Conservation (phyloP, 305 asterid genomes). For the Coffea humblotiana region DNA sequence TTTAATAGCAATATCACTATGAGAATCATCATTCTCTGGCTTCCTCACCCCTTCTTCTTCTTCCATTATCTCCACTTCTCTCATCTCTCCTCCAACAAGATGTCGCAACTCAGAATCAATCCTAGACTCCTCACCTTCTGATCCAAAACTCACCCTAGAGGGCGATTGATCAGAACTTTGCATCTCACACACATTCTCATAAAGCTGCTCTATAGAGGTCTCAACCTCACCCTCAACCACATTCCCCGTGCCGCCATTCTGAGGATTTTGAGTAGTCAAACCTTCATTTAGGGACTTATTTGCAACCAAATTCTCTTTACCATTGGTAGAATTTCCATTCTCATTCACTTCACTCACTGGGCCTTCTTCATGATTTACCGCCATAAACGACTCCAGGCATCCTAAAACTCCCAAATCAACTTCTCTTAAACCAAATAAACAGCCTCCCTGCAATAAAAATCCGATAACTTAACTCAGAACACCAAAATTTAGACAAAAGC, state of each 20-base stretch:
- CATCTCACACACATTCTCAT: conserved; percentile 88
- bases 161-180: conserved; percentile 95
- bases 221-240: conserved; percentile 46
- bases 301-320: conserved; percentile 35
- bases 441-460: conserved; percentile 41
- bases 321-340: conserved; percentile 36
- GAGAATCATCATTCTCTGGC: conserved; percentile 43
- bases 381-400: conserved; percentile 77
- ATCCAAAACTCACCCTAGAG: conserved; percentile 80
- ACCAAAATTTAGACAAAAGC: conserved; percentile 4
- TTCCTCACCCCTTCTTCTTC: conserved; percentile 69
- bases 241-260: conserved; percentile 30
- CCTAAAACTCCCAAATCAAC: conserved; percentile 27
- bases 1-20: conserved; percentile 40
- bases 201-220: conserved; percentile 82
- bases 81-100: conserved; percentile 84
- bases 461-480: conserved; percentile 2
- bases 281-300: conserved; percentile 25
- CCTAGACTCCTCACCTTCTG: conserved; percentile 85
- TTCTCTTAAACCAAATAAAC: conserved; percentile 26
- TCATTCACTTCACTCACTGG: conserved; percentile 38
- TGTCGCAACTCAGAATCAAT: conserved; percentile 83
- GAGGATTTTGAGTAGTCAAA: conserved; percentile 38
- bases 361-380: conserved; percentile 51
- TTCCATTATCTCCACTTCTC: conserved; percentile 77